Conservation (phyloP, 768 basidiomycete species). For the Podaxis pistillaris region DNA sequence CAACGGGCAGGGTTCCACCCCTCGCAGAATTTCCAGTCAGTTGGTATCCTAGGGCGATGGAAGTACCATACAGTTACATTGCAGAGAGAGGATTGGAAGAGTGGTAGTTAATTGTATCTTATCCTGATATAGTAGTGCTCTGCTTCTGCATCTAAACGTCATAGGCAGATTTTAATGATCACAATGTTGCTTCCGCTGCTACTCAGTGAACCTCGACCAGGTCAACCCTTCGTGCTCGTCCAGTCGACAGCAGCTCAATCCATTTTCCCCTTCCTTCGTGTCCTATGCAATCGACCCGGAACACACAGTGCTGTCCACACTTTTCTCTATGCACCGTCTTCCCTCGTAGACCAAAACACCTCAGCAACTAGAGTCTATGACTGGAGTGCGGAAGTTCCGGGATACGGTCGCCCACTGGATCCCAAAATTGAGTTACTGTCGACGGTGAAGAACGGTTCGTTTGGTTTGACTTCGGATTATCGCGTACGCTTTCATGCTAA, state of each 20-base stretch:
- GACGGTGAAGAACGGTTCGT: constrained; percentile 39
- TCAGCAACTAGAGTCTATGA: constrained; percentile 44
- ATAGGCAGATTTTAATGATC: background rate
- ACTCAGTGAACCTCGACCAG: constrained; percentile 4
- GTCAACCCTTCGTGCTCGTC: constrained; percentile 48
- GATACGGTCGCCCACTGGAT: constrained; percentile 37
- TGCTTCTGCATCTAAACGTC: background rate
- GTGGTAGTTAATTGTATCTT: constrained; percentile 16
- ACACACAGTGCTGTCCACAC: constrained; percentile 17
- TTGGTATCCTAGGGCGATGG: constrained; percentile 59
- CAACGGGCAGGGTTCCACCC: constrained; percentile 47
- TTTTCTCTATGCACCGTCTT: constrained; percentile 58
- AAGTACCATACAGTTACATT: constrained; percentile 32
- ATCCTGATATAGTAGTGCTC: constrained; percentile 1
- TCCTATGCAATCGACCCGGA: constrained; percentile 20
- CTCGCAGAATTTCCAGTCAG: constrained; percentile 38
- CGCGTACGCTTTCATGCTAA: background rate
- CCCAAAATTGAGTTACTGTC: constrained; percentile 35
- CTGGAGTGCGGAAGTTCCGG: constrained; percentile 49
- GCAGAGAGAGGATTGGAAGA: constrained; percentile 46
- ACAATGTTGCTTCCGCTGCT: constrained; percentile 17
- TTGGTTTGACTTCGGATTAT: constrained; percentile 10
- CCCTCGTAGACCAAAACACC: constrained; percentile 30
- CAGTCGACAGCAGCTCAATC: constrained; percentile 63
- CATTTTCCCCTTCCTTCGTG: constrained; percentile 54